Evolutionary conservation across 805 yeast species (phyloP).

Genomic region (Monosporozyma aerobia): DNA sequence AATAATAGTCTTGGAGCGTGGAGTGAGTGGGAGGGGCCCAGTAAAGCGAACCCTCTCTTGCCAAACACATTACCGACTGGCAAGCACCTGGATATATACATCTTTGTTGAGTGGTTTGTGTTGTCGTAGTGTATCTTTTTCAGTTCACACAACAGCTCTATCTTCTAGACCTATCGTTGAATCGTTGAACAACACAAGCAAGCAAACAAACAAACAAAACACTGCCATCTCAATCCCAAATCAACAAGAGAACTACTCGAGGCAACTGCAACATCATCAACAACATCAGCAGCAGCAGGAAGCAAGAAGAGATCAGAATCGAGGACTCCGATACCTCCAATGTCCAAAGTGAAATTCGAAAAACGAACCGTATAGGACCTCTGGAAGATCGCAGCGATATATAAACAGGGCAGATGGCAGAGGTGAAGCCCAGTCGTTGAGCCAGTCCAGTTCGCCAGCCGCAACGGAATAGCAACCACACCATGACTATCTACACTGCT

Average conservation of each 20-base stretch:
- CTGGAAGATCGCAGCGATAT: neutral
- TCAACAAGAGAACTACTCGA: no score
- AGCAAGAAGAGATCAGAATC: neutral
- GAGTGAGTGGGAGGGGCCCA: neutral
- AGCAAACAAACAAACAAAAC: neutral
- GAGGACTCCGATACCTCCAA: conserved; percentile 1
- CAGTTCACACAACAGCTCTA: no score
- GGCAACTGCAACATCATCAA: no score
- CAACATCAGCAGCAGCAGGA: neutral
- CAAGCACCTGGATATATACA: no score
- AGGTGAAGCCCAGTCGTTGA: neutral
- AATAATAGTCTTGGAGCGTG: neutral
- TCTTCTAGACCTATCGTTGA: no score
- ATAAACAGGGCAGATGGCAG: neutral
- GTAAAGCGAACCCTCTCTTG: neutral
- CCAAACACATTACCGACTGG: no score
- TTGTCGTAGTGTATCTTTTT: no score
- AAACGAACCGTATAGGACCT: neutral
- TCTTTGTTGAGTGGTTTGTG: no score
- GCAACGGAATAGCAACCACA: neutral
- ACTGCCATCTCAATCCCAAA: no score
- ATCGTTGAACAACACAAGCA: no score
- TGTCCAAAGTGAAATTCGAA: neutral
- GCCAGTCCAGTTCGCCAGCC: no score
- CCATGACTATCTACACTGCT: conserved; percentile 54